These are phyloP conservation scores for Geopyxis carbonaria DNA, from an alignment of 495 filamentous ascomycete genomes.

Conservation along the genomic window DNA sequence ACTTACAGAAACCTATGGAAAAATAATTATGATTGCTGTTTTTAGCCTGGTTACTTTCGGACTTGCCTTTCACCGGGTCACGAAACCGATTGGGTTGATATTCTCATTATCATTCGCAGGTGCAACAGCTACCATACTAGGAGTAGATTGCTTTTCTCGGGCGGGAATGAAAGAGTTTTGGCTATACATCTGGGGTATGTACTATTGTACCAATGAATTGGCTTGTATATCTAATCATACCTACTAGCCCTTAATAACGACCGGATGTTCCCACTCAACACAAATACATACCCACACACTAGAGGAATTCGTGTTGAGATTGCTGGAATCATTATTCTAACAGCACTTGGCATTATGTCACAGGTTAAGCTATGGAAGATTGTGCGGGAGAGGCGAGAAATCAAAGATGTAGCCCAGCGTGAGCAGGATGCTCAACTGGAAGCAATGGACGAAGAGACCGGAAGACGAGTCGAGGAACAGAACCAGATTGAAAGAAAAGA, in stretches of 20 bases:
- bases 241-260: constrained; percentile 51
- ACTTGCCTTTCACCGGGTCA: constrained; percentile 64
- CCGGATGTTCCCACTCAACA: constrained; percentile 57
- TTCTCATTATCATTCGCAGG: constrained; percentile 61
- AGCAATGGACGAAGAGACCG: constrained; percentile 53
- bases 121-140: constrained; percentile 57
- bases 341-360: constrained; percentile 57
- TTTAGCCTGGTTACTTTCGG: constrained; percentile 51
- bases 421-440: constrained; percentile 43
- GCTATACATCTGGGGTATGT: constrained; percentile 80
- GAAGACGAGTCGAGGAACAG: constrained; percentile 47
- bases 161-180: constrained; percentile 91
- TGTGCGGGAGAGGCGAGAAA: constrained; percentile 53
- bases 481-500: constrained; percentile 48
- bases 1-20: constrained; percentile 40
- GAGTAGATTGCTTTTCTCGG: constrained; percentile 78
- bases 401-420: constrained; percentile 38
- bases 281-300: constrained; percentile 68
- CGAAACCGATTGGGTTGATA: constrained; percentile 61
- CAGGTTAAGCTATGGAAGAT: constrained; percentile 79
- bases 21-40: constrained; percentile 55
- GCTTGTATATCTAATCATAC: not conserved
- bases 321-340: constrained; percentile 57
- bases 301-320: constrained; percentile 74
- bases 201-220: constrained; percentile 3